Percentiles rank a stretch among this genome's conserved stretches.
Evolutionary conservation across 1,139 yeast species (phyloP).

Genomic region (Yamadazyma conglobata): DNA sequence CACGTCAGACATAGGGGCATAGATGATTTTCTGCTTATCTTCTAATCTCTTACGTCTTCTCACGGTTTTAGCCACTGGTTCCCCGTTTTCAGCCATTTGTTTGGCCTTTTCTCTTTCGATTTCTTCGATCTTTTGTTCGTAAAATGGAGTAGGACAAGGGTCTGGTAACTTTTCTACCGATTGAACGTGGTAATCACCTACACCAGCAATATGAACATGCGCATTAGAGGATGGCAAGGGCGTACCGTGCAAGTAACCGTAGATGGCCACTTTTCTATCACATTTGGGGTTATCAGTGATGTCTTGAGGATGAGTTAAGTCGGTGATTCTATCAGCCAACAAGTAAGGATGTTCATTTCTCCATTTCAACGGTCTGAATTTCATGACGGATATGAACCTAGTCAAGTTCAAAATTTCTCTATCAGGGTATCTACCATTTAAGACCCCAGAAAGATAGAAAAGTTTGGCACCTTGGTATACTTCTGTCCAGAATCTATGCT

Average conservation of each 20-base stretch:
- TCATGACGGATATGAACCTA: conserved; percentile 94
- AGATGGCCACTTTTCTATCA: conserved; percentile 86
- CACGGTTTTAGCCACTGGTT: conserved; percentile 47
- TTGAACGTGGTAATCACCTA: conserved; percentile 79
- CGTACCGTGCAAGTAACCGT: conserved; percentile 94
- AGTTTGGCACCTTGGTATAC: conserved; percentile 97
- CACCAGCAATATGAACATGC: conserved; percentile 90
- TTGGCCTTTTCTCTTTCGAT: conserved; percentile 67
- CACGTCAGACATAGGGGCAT: conserved; percentile 99
- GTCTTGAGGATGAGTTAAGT: conserved; percentile 85
- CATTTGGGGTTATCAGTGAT: conserved; percentile 76
- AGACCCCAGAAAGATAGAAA: conserved; percentile 90
- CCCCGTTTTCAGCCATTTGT: conserved; percentile 60
- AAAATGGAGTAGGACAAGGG: conserved; percentile 97
- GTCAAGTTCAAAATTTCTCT: conserved; percentile 90
- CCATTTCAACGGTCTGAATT: conserved; percentile 97
- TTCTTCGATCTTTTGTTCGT: conserved; percentile 81
- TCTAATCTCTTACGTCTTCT: conserved; percentile 87
- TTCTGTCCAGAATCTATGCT: conserved; percentile 98
- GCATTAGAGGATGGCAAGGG: conserved; percentile 74
- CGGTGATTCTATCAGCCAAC: conserved; percentile 90
- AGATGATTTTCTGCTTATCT: conserved; percentile 88
- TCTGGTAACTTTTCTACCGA: conserved; percentile 89
- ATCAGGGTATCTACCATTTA: conserved; percentile 97
- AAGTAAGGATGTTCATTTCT: conserved; percentile 96